Evolutionary conservation across 1,284 basidiomycete species (phyloP).

Genomic region (Ustilago vetiveriae): DNA sequence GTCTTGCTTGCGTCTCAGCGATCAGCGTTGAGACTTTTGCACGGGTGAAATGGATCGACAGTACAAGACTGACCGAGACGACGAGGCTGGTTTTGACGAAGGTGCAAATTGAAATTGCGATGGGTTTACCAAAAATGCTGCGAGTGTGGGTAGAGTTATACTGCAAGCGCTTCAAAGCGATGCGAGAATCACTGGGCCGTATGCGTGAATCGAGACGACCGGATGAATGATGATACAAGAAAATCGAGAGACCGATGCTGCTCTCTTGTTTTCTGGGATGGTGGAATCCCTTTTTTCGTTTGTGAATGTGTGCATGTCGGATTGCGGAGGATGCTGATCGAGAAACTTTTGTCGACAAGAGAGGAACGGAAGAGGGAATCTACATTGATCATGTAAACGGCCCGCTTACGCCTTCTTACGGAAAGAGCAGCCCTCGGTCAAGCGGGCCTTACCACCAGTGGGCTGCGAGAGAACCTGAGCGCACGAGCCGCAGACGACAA

Average conservation of each 20-base stretch:
- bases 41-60: too few species aligned
- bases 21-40: too few species aligned
- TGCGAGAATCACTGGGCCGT: not conserved
- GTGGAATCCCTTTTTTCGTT: conserved; percentile 13
- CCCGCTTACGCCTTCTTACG: conserved; percentile 61
- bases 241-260: not conserved
- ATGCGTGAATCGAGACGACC: not conserved
- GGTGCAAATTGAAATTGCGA: conserved; percentile 14
- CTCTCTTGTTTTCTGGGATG: conserved; percentile 7
- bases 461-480: conserved; percentile 96
- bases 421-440: conserved; percentile 80
- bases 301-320: not conserved
- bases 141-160: conserved; percentile 1
- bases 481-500: conserved; percentile 91
- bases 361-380: not conserved
- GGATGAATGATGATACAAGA: conserved; percentile 31
- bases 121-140: conserved; percentile 6
- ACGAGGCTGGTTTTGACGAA: not conserved
- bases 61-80: not conserved
- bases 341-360: conserved; percentile 3
- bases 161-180: not conserved
- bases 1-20: too few species aligned
- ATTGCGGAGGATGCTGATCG: conserved; percentile 11
- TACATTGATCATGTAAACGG: not conserved
- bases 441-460: conserved; percentile 96